These are phyloP conservation scores for Actinomucor elegans DNA, from an alignment of 371 early-diverging fungal species.

Conservation along the genomic window DNA sequence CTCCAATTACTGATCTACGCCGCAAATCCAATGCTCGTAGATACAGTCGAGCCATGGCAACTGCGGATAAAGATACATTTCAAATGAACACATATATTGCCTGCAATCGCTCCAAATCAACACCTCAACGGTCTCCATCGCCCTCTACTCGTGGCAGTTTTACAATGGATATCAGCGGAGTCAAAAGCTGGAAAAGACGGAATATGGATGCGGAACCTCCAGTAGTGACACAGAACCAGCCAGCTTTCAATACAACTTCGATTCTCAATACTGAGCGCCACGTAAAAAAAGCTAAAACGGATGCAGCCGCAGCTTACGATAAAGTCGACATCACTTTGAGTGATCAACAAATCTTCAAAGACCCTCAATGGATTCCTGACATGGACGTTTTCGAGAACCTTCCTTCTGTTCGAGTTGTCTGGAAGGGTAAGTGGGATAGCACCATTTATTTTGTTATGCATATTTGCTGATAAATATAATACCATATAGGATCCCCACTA, in stretches of 20 bases:
- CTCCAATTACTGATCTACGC: constrained; percentile 14
- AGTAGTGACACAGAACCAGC: constrained; percentile 21
- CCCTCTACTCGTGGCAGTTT: constrained; percentile 18
- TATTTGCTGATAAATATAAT: not conserved
- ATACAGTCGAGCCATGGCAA: constrained; percentile 19
- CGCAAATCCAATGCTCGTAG: constrained; percentile 22
- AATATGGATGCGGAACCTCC: constrained; percentile 9
- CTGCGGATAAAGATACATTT: constrained; percentile 2
- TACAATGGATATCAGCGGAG: constrained; percentile 12
- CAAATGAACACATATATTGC: no score
- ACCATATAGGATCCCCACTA: constrained; percentile 47
- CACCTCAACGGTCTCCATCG: constrained; percentile 16
- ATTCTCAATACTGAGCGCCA: constrained; percentile 18
- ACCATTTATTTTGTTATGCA: not conserved
- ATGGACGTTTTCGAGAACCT: constrained; percentile 23
- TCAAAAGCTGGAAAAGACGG: constrained; percentile 14
- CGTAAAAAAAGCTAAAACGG: constrained; percentile 31
- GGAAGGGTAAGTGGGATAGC: constrained; percentile 28
- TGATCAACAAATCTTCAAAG: constrained; percentile 19
- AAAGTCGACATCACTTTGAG: constrained; percentile 19
- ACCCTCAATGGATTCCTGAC: constrained; percentile 30
- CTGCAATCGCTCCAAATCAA: constrained; percentile 12
- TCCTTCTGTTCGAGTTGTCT: constrained; percentile 21
- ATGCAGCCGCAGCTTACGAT: constrained; percentile 32
- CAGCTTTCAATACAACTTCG: constrained; percentile 3